Conservation (phyloP, 495 filamentous ascomycete species). For the Xylaria longipes region DNA sequence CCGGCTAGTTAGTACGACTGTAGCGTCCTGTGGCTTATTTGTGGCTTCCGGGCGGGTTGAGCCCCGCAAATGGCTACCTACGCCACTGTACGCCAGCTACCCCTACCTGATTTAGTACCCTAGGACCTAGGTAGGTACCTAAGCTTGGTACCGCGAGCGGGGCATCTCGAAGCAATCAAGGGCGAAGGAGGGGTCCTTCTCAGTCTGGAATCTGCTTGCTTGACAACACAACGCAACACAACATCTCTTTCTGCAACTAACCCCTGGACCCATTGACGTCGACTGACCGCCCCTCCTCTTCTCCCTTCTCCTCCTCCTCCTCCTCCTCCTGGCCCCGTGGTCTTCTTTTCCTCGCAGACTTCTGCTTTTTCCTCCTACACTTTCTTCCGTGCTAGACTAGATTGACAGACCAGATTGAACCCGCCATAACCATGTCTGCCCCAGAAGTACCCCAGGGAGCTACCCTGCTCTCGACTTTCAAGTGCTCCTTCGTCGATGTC, state of each 20-base stretch:
- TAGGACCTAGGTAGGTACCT: not conserved
- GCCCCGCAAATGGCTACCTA: not conserved
- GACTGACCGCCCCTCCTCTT: slow-evolving; percentile 17
- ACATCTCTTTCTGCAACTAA: not conserved
- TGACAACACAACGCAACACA: not conserved
- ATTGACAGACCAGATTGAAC: slow-evolving; percentile 8
- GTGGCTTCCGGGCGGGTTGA: not conserved
- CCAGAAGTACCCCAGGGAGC: slow-evolving; percentile 62
- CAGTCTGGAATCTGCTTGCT: slow-evolving; percentile 14
- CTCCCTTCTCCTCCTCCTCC: slow-evolving; percentile 18
- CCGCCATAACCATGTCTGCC: slow-evolving; percentile 45
- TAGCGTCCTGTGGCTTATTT: not conserved
- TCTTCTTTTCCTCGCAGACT: not conserved
- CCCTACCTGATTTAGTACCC: not conserved
- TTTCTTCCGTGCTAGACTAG: slow-evolving; percentile 7
- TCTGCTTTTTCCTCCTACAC: slow-evolving; percentile 2
- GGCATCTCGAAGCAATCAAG: slow-evolving; percentile 9
- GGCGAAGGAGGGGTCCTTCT: slow-evolving; percentile 12
- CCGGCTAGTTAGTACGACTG: not conserved
- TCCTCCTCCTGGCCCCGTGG: not conserved
- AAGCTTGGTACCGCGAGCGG: slow-evolving; percentile 1
- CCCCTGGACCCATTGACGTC: slow-evolving; percentile 21
- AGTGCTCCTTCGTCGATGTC: slow-evolving; percentile 82
- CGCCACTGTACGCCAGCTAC: not conserved
- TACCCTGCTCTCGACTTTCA: slow-evolving; percentile 85